Evolutionary conservation across 768 basidiomycete genomes (phyloP), one percentile per base, ranked within the genome.

Genomic region (Lanmaoa pseudosensibilis): DNA sequence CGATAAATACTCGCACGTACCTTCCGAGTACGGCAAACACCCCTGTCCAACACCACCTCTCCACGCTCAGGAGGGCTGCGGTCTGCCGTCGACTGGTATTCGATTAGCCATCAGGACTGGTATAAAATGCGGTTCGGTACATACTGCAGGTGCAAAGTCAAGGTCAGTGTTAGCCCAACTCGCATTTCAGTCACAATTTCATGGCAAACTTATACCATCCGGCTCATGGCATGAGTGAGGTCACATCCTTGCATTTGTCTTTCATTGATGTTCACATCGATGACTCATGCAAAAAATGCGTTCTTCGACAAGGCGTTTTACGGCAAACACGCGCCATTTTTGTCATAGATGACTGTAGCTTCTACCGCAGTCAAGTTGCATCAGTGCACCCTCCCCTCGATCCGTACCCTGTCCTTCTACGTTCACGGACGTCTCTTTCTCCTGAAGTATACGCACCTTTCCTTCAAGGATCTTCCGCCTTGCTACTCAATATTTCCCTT

Each of bases 271-370:
- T 33, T 58, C 49, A 50, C 27, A n/a, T n/a, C 27, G 18, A 44
- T 23, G n/a, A 52, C 54, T 61, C 64, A 51, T 59, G 64, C 51
- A 60, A 44, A 66, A 57, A 66, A 69, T 37, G 61, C 54, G 56
- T 32, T 27, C 37, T 46, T 46, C 47, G 41, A 55, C 41, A 41
- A 54, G 18, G 27, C 33, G 41, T 52, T 46, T 55, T 55, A 58
- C 37, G 50, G 39, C 48, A 68, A 57, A 51, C 60, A 59, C 46
- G 59, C 55, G 23, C 41, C 32, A 19, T 23, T 21, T 52, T 57
- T 40, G 52, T 62, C 48, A 43, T 33, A 27, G 46, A 38, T 37
- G 46, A 46, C 39, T 48, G 19, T 21, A 21, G 23, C 49, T 6
- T 39, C 37, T 27, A 15, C 21, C 50, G 21, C 53, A 54, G 48